These are phyloP conservation scores for Hippophae tibetana DNA, from an alignment of 306 rosid genomes.

Conservation along the genomic window DNA sequence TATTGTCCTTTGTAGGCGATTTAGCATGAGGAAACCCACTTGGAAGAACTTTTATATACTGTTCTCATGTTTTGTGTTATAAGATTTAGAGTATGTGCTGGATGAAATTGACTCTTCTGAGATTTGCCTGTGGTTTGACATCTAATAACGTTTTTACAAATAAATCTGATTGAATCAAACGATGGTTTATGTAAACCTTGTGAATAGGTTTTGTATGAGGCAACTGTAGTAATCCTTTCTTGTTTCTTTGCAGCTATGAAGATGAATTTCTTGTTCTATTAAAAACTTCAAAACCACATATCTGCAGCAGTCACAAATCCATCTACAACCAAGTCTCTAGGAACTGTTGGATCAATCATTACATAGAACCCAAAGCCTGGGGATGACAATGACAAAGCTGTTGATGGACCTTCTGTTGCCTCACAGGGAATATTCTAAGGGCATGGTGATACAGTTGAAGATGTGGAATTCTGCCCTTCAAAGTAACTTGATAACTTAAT, in stretches of 20 bases:
- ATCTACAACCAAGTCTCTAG: constrained; percentile 34
- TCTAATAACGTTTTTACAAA: no score
- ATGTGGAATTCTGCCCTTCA: constrained; percentile 92
- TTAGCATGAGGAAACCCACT: not conserved
- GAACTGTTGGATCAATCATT: constrained; percentile 67
- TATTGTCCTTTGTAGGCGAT: not conserved
- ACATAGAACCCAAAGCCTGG: constrained; percentile 54
- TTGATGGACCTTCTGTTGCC: constrained; percentile 79
- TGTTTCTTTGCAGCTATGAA: not conserved
- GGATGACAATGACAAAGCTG: constrained; percentile 61
- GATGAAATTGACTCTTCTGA: not conserved
- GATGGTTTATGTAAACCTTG: constrained; percentile 11
- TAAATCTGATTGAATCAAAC: constrained; percentile 3
- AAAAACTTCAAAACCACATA: constrained; percentile 66
- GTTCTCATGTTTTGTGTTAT: not conserved
- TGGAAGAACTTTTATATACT: not conserved
- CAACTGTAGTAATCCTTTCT: not conserved
- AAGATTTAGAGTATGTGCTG: constrained; percentile 14
- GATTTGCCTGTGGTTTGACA: constrained; percentile 14
- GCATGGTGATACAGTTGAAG: constrained; percentile 96
- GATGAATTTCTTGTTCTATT: not conserved
- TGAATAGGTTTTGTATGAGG: constrained; percentile 13
- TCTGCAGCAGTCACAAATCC: constrained; percentile 57
- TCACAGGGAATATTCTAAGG: constrained; percentile 89
- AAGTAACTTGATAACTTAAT: constrained; percentile 42